Evolutionary conservation across 2,329 filamentous ascomycete species (phyloP).

Genomic region (Xylaria sp.): DNA sequence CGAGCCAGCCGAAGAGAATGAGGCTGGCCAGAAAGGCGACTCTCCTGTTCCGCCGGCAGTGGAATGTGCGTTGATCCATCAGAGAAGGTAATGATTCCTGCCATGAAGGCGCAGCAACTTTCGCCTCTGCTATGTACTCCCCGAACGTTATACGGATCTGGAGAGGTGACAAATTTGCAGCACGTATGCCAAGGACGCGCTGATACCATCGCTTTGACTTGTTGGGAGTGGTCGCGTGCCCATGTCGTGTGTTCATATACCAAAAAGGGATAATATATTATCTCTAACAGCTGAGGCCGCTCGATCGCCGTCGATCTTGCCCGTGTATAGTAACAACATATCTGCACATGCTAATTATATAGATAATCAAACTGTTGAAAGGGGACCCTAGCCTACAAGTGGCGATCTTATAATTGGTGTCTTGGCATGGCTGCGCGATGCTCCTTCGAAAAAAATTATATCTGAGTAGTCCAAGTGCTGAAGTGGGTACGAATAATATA

Average conservation of each 20-base stretch:
- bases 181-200: slow-evolving; percentile 15
- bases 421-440: slow-evolving; percentile 14
- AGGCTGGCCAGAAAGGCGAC: slow-evolving; percentile 35
- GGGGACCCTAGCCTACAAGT: slow-evolving; percentile 14
- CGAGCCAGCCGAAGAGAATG: slow-evolving; percentile 31
- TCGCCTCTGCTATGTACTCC: slow-evolving; percentile 15
- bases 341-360: slow-evolving; percentile 11
- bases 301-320: slow-evolving; percentile 17
- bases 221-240: slow-evolving; percentile 20
- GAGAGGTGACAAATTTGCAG: slow-evolving; percentile 11
- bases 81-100: slow-evolving; percentile 33
- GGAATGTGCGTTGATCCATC: slow-evolving; percentile 42
- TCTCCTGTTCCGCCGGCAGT: slow-evolving; percentile 42
- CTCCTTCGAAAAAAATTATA: slow-evolving; percentile 20
- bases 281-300: background rate
- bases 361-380: slow-evolving; percentile 17
- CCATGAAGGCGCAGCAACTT: slow-evolving; percentile 14
- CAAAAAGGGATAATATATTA: slow-evolving; percentile 16
- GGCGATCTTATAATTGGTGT: slow-evolving; percentile 11
- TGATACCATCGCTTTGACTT: background rate
- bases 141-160: background rate
- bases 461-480: background rate
- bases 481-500: background rate
- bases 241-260: slow-evolving; percentile 32
- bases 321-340: background rate